These are phyloP conservation scores for Colletotrichum higginsianum DNA, from an alignment of 2,329 filamentous ascomycete species.

Conservation along the genomic window DNA sequence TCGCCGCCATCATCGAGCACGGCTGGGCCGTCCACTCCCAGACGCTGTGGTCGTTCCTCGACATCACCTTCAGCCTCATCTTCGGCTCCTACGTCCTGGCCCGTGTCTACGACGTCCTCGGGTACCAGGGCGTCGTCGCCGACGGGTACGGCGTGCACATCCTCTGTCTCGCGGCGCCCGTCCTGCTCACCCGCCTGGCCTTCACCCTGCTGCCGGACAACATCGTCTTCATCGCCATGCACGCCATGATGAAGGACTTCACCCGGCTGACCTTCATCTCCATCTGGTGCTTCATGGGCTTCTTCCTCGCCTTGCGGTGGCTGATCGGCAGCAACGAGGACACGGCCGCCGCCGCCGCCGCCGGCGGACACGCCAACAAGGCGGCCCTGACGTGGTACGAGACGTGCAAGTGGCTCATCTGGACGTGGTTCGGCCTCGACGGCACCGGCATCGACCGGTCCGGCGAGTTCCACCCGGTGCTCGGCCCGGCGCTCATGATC, in stretches of 20 bases:
- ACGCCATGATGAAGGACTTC: slow-evolving; percentile 83
- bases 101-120: slow-evolving; percentile 65
- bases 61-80: slow-evolving; percentile 76
- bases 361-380: neutral
- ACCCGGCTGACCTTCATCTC: slow-evolving; percentile 71
- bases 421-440: slow-evolving; percentile 85
- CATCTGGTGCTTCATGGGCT: slow-evolving; percentile 77
- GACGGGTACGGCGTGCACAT: slow-evolving; percentile 74
- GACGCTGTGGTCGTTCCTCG: slow-evolving; percentile 82
- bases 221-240: slow-evolving; percentile 80
- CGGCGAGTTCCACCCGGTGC: slow-evolving; percentile 74
- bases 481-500: slow-evolving; percentile 79
- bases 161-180: slow-evolving; percentile 76
- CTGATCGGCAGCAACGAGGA: slow-evolving; percentile 57
- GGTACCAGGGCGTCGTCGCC: slow-evolving; percentile 49
- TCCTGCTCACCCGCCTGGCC: slow-evolving; percentile 78
- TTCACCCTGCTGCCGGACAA: slow-evolving; percentile 83
- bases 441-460: slow-evolving; percentile 68
- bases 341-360: slow-evolving; percentile 45
- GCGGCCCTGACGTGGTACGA: slow-evolving; percentile 57
- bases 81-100: slow-evolving; percentile 74
- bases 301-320: slow-evolving; percentile 79
- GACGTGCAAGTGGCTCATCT: slow-evolving; percentile 83
- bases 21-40: slow-evolving; percentile 78
- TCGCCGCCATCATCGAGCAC: slow-evolving; percentile 77